Evolutionary conservation across 768 basidiomycete species (phyloP), one percentile per base, ranked within the genome.

Genomic region (Boletus coccyginus): DNA sequence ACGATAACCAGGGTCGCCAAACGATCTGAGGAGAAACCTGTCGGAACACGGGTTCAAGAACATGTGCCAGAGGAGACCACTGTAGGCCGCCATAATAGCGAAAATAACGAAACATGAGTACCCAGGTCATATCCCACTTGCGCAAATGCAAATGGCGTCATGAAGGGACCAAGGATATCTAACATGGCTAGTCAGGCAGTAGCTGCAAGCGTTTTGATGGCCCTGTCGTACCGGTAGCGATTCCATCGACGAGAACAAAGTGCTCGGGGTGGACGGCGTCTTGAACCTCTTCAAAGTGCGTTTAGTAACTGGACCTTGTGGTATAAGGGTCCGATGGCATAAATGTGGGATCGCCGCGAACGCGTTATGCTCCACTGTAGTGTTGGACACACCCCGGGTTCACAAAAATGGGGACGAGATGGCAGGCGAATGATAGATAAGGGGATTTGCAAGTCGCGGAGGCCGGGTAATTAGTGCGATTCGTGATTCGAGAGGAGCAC

Each of bases 101-200:
- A 64, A 59, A 24, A 45, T 61, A 43, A 63, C 52, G 40, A 65
- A 61, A 56, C 65, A 65, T 9, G 55, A 70, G 55, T 68, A 65
- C 83, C 84, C 9, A 84, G 81, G 8, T 80, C 82, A 74, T 82
- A 85, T n/a, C 84, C 84, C 9, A 85, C 79, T 62, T 82, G 80
- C 10, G 81, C 74, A 45, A 85, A 83, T 2, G 84, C 80, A 46
- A 61, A 85, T 3, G 84, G 82, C 0, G 83, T 78, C 36, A 83
- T 81, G 69, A 82, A 84, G 1, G 83, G 84, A 8, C 84, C 84
- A 14, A 86, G 72, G 45, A 85, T 84, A 58, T 86, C 84, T 63
- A 0, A 65, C 1, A 9, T 11, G 7, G 0, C 16, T n/a, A 3
- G 24, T 36, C 35, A 36, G 35, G 16, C 16, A 32, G 17, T 4